Base-by-base conservation (phyloP, 202 grass and related monocot genomes). In the Dendrocalamus latiflorus region DNA sequence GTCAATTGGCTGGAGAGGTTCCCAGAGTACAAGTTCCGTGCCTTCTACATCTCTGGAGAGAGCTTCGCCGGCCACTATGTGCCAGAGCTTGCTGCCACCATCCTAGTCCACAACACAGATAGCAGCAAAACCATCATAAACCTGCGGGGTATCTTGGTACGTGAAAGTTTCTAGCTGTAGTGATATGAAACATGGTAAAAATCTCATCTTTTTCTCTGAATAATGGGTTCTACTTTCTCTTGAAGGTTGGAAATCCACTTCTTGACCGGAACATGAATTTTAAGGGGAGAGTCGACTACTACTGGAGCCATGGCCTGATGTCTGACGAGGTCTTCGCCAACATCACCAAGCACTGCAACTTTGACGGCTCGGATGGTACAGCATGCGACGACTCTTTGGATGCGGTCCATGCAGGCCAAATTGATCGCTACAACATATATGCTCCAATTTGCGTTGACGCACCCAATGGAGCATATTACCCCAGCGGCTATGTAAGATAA, bases 1-100 rank as follows among this genome's bases (percentile, higher is more conserved):
- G 51, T 80, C 16, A 81, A 80, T 3, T 87, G 80, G 89, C 69
- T 91, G 0, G 68, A 91, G 57, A 79, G 88, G 73, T 90, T 90
- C 17, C 84, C 80, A 0, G 74, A 91, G 69, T 91, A 87, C 42
- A 81, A 91, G 68, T 53, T 9, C 18, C 43, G 71, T 8, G 51
- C 80, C 34, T 89, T 85, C 60, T 89, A 53, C 55, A 86, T 89
- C 28, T 63, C 77, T 0, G 87, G 77, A 2, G 77, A 89, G 77
- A 90, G 78, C 64, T 90, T 24, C 8, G 63, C 22, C 5, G 88
- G 88, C 2, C 83, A 90, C 58, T 90, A 90, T 6, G 74, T 78
- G 21, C 83, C 88, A 1, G 63, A 89, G 78, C 83, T 90, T 2
- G 88, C 88, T 0, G 20, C 65, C 22, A 34, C 58, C 51, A 73